Evolutionary conservation across 176 grass and related monocot species (phyloP), one percentile per base, ranked within the genome.

Genomic region (Bonia amplexicaulis): DNA sequence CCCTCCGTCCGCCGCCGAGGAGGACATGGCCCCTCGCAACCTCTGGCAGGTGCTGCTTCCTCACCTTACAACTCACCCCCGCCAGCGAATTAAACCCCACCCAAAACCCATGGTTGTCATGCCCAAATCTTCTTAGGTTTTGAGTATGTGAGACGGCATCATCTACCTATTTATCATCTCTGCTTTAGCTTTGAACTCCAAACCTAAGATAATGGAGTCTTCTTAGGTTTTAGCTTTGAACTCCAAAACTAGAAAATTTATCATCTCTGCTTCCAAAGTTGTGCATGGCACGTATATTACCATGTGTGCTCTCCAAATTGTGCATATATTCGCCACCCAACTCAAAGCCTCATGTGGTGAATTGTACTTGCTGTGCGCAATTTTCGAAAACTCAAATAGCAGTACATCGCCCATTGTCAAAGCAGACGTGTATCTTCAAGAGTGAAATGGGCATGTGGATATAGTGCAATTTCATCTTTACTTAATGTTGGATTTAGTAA

Each of bases 11-110:
- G 12, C 29, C 22, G 7, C 82, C 59, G 10, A 78, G 8, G 88
- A 93, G 47, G 78, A 88, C 45, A 93, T 77, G 88, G 83, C 77
- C 68, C 81, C 88, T 14, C 78, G 82, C 60, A 90, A 90, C 74
- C 73, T 90, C 66, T 93, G 91, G 91, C 91, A 90, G 88, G 91
- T 88, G 82, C 45, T 3, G 20, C 33, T 10, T 54, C 46, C 44
- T 12, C 33, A 11, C 57, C 64, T 2, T 41, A 29, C 29, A 22
- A 35, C n/a, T 16, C 11, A 2, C 11, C 73, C 2, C 33, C 33
- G 7, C 26, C 1, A 37, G 27, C 16, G 26, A 68, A 16, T 63
- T 63, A 27, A 77, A n/a, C 44, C 42, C 51, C 29, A 5, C 49
- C 49, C 52, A 41, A 31, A 73, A 33, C 48, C 51, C 44, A 60